A percentile compares a stretch with the other conserved stretches of the same genome.
These are phyloP conservation scores for Talaromyces sp. DNA, from an alignment of 2,329 filamentous ascomycete genomes.

Conservation along the genomic window DNA sequence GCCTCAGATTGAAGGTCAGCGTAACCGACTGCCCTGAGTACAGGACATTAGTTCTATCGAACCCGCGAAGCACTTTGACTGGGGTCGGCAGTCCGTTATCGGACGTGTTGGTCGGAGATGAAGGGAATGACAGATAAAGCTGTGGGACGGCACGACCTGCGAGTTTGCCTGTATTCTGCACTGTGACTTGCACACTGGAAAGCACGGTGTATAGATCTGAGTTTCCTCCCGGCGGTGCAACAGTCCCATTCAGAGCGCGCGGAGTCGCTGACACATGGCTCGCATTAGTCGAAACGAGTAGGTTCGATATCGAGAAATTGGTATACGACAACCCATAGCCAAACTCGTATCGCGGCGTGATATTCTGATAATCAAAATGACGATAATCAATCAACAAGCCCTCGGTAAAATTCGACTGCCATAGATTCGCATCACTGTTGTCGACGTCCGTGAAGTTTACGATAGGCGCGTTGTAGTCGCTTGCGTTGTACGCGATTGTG, in stretches of 20 bases:
- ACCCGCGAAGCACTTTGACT: slow-evolving; percentile 47
- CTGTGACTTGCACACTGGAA: slow-evolving; percentile 46
- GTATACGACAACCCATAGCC: slow-evolving; percentile 49
- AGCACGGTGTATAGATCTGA: slow-evolving; percentile 53
- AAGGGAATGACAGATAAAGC: slow-evolving; percentile 53
- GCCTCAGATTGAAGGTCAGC: slow-evolving; percentile 46
- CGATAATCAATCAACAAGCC: slow-evolving; percentile 56
- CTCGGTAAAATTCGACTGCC: slow-evolving; percentile 46
- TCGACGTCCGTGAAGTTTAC: slow-evolving; percentile 13
- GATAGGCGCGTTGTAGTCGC: slow-evolving; percentile 48
- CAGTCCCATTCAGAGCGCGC: slow-evolving; percentile 10
- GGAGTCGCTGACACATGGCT: slow-evolving; percentile 2
- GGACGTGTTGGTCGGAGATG: slow-evolving; percentile 17
- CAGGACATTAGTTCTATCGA: slow-evolving; percentile 49
- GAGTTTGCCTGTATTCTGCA: slow-evolving; percentile 52
- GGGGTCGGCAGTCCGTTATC: slow-evolving; percentile 6
- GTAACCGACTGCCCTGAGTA: slow-evolving; percentile 39
- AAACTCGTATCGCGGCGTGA: slow-evolving; percentile 55
- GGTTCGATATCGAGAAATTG: slow-evolving; percentile 14
- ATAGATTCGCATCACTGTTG: slow-evolving; percentile 47
- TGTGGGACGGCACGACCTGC: slow-evolving; percentile 53
- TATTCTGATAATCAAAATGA: slow-evolving; percentile 50
- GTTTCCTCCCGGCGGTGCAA: slow-evolving; percentile 50
- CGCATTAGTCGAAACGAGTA: background rate
- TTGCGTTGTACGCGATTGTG: slow-evolving; percentile 18